Evolutionary conservation across 2,329 filamentous ascomycete species (phyloP).

Genomic region (Endocalyx cinctus): DNA sequence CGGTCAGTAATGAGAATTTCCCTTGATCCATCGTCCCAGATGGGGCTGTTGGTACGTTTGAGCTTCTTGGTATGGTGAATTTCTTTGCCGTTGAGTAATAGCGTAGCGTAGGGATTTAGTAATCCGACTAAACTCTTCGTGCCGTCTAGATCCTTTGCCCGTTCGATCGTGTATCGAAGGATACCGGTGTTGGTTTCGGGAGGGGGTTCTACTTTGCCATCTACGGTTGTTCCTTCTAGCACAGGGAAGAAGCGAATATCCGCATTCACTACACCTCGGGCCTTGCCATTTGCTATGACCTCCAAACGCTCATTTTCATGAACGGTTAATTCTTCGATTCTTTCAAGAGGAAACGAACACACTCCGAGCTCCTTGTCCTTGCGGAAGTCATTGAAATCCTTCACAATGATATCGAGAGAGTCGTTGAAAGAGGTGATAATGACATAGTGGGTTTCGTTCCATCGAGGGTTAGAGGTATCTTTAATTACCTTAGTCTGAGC

Average conservation of each 20-base stretch:
- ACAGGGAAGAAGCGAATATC: slow-evolving; percentile 97
- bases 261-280: slow-evolving; percentile 71
- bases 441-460: slow-evolving; percentile 96
- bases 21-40: slow-evolving; percentile 90
- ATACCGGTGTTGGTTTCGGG: slow-evolving; percentile 94
- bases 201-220: slow-evolving; percentile 73
- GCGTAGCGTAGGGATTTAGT: slow-evolving; percentile 83
- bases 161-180: slow-evolving; percentile 85
- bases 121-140: slow-evolving; percentile 87
- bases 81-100: slow-evolving; percentile 89
- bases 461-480: slow-evolving; percentile 81
- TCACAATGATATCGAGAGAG: slow-evolving; percentile 76
- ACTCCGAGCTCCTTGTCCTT: slow-evolving; percentile 94
- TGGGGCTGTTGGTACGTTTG: slow-evolving; percentile 95
- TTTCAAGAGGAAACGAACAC: slow-evolving; percentile 80
- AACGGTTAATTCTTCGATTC: slow-evolving; percentile 69
- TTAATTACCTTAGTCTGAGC: slow-evolving; percentile 84
- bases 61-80: slow-evolving; percentile 85
- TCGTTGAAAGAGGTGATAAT: slow-evolving; percentile 91
- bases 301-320: slow-evolving; percentile 84
- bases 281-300: slow-evolving; percentile 77
- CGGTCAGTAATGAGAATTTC: slow-evolving; percentile 94
- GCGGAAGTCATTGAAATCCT: slow-evolving; percentile 90
- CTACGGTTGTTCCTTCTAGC: slow-evolving; percentile 65
- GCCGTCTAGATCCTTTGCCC: slow-evolving; percentile 92